Conservation (phyloP, 2,329 filamentous ascomycete genomes). For the Arachnomyces sp. region DNA sequence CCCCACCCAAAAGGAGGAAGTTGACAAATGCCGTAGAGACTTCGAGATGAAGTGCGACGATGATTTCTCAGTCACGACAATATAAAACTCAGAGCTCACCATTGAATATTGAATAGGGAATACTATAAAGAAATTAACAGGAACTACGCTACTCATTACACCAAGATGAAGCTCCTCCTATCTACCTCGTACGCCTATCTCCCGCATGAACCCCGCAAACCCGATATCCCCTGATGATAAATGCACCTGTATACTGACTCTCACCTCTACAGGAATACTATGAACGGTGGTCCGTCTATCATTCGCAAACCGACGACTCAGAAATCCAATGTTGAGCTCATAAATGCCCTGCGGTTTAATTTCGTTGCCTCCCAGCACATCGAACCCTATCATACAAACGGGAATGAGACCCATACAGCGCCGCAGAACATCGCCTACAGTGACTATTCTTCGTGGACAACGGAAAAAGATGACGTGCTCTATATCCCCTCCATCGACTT, state of each 20-base stretch:
- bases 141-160: constrained; percentile 7
- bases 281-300: constrained; percentile 73
- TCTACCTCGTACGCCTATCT: constrained; percentile 64
- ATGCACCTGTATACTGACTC: constrained; percentile 9
- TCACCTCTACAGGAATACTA: constrained; percentile 58
- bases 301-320: constrained; percentile 68
- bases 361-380: constrained; percentile 66
- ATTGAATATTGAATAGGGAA: too few relatives aligned
- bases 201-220: not conserved
- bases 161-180: constrained; percentile 69
- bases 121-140: too few relatives aligned
- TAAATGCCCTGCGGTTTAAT: constrained; percentile 77
- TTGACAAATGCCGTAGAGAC: too few relatives aligned
- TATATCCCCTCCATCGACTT: constrained; percentile 75
- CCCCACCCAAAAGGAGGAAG: too few relatives aligned
- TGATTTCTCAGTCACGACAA: too few relatives aligned
- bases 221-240: constrained; percentile 1
- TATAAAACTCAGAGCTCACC: too few relatives aligned
- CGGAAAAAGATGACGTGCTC: constrained; percentile 50
- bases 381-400: constrained; percentile 24
- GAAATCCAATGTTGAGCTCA: constrained; percentile 88
- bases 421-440: constrained; percentile 20
- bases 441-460: constrained; percentile 56
- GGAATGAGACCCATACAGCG: constrained; percentile 10
- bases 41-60: too few relatives aligned